A percentile compares a stretch with the other conserved stretches of the same genome.
Evolutionary conservation across 2,329 filamentous ascomycete genomes (phyloP).

Genomic region (Setomelanomma holmii): DNA sequence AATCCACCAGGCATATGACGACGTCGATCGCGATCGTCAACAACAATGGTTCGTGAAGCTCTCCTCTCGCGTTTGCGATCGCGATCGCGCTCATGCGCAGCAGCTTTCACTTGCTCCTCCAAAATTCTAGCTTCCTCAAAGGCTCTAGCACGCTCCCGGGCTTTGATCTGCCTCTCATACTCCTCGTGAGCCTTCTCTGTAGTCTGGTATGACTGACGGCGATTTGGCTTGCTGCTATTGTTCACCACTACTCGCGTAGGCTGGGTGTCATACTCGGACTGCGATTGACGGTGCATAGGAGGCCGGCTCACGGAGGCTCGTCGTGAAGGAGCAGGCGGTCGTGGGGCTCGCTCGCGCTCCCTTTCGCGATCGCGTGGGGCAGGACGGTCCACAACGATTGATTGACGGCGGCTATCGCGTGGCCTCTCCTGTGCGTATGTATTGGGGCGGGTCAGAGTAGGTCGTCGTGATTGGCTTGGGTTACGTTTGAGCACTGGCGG

Average conservation of each 20-base stretch:
- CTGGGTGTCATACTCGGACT: slow-evolving; percentile 35
- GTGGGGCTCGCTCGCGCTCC: slow-evolving; percentile 16
- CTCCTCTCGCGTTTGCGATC: slow-evolving; percentile 20
- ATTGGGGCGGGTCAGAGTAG: slow-evolving; percentile 32
- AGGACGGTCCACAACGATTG: slow-evolving; percentile 22
- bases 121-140: too few species aligned
- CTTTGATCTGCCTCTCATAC: too few species aligned
- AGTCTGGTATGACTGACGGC: slow-evolving; percentile 38
- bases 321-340: slow-evolving; percentile 27
- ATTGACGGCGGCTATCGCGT: slow-evolving; percentile 16
- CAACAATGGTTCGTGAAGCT: slow-evolving; percentile 16
- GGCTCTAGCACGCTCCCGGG: slow-evolving; percentile 2
- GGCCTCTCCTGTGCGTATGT: slow-evolving; percentile 28
- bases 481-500: slow-evolving; percentile 24
- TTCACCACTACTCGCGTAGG: slow-evolving; percentile 38
- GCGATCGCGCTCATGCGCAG: too few species aligned
- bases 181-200: slow-evolving; percentile 30
- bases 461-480: slow-evolving; percentile 26
- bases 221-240: slow-evolving; percentile 23
- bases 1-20: slow-evolving; percentile 17
- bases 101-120: too few species aligned
- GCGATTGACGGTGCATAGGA: slow-evolving; percentile 43
- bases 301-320: slow-evolving; percentile 39
- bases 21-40: slow-evolving; percentile 2
- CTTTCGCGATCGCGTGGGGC: slow-evolving; percentile 15